A percentile compares a stretch with the other conserved stretches of the same genome.
phyloP scores from a whole-genome alignment of 768 basidiomycete genomes.

The Epithele typhae region DNA sequence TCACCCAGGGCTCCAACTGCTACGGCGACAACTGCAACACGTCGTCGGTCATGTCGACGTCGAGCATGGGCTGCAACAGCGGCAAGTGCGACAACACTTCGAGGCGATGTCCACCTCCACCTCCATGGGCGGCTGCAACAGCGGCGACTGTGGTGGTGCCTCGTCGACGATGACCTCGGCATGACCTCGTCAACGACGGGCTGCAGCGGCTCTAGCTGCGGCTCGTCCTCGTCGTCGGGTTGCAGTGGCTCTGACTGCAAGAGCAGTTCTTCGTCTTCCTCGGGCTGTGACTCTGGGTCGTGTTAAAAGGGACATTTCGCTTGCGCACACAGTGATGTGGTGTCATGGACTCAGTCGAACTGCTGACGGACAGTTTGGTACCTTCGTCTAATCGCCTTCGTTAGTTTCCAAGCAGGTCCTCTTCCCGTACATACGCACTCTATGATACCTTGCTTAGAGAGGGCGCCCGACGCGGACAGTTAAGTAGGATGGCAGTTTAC shows the following conservation, averaged over 20 bases:
- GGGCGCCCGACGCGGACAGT: constrained; percentile 7
- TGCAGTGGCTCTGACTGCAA: constrained; percentile 8
- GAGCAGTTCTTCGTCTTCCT: not conserved
- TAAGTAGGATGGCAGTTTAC: constrained; percentile 10
- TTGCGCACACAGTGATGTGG: constrained; percentile 3
- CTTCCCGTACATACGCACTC: too few species aligned
- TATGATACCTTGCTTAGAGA: not conserved
- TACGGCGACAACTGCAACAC: constrained; percentile 1
- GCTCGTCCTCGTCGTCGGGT: not conserved
- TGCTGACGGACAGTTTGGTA: constrained; percentile 17
- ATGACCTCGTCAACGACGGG: too few species aligned
- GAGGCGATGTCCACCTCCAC: not conserved
- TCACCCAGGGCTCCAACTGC: constrained; percentile 4
- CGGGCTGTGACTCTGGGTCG: constrained; percentile 1
- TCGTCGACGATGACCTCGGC: not conserved
- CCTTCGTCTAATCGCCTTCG: not conserved
- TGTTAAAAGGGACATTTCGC: constrained; percentile 14
- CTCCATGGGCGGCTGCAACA: constrained; percentile 2
- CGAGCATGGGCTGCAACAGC: constrained; percentile 1
- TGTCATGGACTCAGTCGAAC: constrained; percentile 17
- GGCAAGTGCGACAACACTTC: constrained; percentile 1
- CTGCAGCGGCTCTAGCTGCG: not conserved
- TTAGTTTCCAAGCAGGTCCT: not conserved
- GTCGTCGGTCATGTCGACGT: constrained; percentile 3
- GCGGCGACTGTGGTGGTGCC: constrained; percentile 4